Evolutionary conservation across 805 yeast species (phyloP), one percentile per base, ranked within the genome.

Genomic region (Saccharomycopsis fibuligera): DNA sequence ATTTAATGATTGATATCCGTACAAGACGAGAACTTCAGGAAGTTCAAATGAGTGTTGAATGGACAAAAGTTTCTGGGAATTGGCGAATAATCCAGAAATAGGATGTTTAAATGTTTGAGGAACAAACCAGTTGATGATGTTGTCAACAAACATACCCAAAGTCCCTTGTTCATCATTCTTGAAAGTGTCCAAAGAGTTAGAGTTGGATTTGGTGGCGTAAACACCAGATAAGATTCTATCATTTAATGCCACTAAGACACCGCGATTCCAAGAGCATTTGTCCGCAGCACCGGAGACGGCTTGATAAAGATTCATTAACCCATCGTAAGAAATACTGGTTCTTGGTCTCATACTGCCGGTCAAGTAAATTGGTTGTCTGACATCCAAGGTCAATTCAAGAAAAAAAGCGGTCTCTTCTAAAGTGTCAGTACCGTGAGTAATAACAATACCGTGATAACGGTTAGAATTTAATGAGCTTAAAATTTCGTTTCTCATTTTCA

Each of bases 331-430:
- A 36, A 82, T 74, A 35, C 83, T 77, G 2, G 85, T 78, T 6
- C 83, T 75, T 0, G 89, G 89, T 58, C 87, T 72, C 89, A 82
- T 82, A 4, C 84, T 76, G 1, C 89, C 89, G 43, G 84, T 81
- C 60, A 82, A 66, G 4, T 81, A 86, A 46, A 82, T 74, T 3
- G 86, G 86, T 48, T 79, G 62, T 30, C 68, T 69, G 14, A 47
- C 23, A 3, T 62, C 59, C 3, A 71, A 52, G 14, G 75, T 71
- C 37, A 69, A 60, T 49, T 74, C 74, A 35, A 74, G 58, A 55
- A 75, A 75, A 57, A 75, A 75, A 1, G 76, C 72, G 5, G 79
- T 71, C 52, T 72, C 75, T 52, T 74, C 79, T 60, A 73, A 62
- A 1, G 76, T 67, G 49, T 73, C 74, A 4, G 77, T 68, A 5